Evolutionary conservation across 2,329 filamentous ascomycete species (phyloP).

Genomic region (Phyllosticta citrichinensis): DNA sequence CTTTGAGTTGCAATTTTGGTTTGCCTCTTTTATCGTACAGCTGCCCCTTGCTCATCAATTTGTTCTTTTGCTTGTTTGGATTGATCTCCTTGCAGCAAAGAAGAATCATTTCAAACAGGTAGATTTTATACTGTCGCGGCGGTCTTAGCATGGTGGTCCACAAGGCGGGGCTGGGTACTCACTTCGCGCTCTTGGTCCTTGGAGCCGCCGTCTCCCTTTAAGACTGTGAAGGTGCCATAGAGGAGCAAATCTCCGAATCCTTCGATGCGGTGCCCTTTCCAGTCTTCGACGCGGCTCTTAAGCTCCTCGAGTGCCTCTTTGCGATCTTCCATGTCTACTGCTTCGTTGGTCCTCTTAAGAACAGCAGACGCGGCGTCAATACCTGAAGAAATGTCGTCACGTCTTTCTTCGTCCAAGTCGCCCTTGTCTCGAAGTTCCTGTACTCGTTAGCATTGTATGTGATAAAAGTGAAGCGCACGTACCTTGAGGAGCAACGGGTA

Average conservation of each 20-base stretch:
- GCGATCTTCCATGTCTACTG: slow-evolving; percentile 78
- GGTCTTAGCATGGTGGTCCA: slow-evolving; percentile 5
- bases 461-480: slow-evolving; percentile 17
- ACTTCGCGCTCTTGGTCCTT: slow-evolving; percentile 90
- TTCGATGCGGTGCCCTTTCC: slow-evolving; percentile 86
- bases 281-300: slow-evolving; percentile 78
- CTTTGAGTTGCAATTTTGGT: slow-evolving; percentile 75
- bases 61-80: slow-evolving; percentile 67
- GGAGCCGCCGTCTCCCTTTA: slow-evolving; percentile 68
- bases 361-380: slow-evolving; percentile 76
- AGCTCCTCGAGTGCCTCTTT: slow-evolving; percentile 77
- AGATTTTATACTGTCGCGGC: slow-evolving; percentile 73
- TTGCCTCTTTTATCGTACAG: slow-evolving; percentile 64
- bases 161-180: slow-evolving; percentile 23
- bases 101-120: slow-evolving; percentile 89
- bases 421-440: slow-evolving; percentile 82
- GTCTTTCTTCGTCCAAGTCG: slow-evolving; percentile 57
- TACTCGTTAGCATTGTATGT: not conserved
- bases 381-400: slow-evolving; percentile 62
- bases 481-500: slow-evolving; percentile 86
- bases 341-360: slow-evolving; percentile 76
- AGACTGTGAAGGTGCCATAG: slow-evolving; percentile 82
- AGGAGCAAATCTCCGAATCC: slow-evolving; percentile 84
- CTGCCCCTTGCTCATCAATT: slow-evolving; percentile 61
- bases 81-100: slow-evolving; percentile 95